A percentile compares a stretch with the other conserved stretches of the same genome.
Conservation (phyloP, 805 yeast genomes). For the Lachancea sp. region DNA sequence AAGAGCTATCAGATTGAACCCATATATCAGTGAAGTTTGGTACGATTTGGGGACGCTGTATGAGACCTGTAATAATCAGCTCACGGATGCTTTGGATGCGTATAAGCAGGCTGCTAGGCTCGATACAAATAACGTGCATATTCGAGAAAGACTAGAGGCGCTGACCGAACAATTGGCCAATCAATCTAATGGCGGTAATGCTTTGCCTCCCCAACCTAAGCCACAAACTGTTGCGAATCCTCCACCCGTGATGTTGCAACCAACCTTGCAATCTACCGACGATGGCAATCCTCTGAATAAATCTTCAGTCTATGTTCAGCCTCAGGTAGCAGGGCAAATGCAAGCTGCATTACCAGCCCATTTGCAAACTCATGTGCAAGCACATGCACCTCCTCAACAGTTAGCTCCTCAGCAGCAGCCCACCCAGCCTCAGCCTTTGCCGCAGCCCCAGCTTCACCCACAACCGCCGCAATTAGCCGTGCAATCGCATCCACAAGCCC, state of each 20-base stretch:
- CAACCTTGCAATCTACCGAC: conserved; percentile 28
- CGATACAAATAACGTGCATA: conserved; percentile 91
- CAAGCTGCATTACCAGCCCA: conserved; percentile 13
- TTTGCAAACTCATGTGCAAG: conserved; percentile 14
- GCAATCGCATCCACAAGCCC: conserved; percentile 18
- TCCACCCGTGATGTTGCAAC: conserved; percentile 31
- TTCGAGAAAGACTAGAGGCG: conserved; percentile 86
- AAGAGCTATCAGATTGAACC: conserved; percentile 90
- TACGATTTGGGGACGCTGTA: conserved; percentile 95
- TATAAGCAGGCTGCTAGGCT: conserved; percentile 93
- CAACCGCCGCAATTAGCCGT: conserved; percentile 10
- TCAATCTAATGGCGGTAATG: conserved; percentile 29
- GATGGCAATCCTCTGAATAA: conserved; percentile 27
- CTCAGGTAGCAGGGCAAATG: conserved; percentile 8
- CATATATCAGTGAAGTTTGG: conserved; percentile 97
- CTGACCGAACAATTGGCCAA: conserved; percentile 48
- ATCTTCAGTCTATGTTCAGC: conserved; percentile 7
- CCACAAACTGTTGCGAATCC: conserved; percentile 12
- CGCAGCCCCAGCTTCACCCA: conserved; percentile 15
- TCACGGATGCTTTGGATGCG: conserved; percentile 92
- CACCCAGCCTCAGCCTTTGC: conserved; percentile 9
- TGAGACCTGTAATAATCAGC: conserved; percentile 95
- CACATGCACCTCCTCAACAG: conserved; percentile 5
- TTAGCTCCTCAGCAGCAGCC: conserved; percentile 10
- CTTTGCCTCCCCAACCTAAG: conserved; percentile 20